Percentiles rank a stretch among this genome's conserved stretches.
These are phyloP conservation scores for Achaetomiella virescens DNA, from an alignment of 495 filamentous ascomycete species.

Conservation along the genomic window DNA sequence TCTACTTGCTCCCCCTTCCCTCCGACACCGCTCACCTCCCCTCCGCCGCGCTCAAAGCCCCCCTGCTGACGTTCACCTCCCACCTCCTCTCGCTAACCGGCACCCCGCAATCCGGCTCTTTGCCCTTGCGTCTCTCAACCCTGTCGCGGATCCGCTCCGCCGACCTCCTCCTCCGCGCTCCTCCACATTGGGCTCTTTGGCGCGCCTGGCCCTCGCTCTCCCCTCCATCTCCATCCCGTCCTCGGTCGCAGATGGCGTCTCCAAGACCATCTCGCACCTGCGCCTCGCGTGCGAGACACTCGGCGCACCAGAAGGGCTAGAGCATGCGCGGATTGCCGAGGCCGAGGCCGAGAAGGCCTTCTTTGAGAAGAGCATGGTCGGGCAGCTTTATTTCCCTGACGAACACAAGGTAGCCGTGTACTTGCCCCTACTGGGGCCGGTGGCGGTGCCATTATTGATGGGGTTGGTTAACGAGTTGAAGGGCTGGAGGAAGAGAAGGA, in stretches of 20 bases:
- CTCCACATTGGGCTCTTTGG: constrained; percentile 87
- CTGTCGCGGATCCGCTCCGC: constrained; percentile 77
- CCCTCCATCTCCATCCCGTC: constrained; percentile 86
- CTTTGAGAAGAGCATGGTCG: constrained; percentile 99
- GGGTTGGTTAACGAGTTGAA: constrained; percentile 74
- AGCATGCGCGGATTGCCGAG: constrained; percentile 77
- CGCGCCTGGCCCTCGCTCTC: constrained; percentile 75
- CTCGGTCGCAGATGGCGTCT: constrained; percentile 77
- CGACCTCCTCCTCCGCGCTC: constrained; percentile 86
- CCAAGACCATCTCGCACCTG: constrained; percentile 70
- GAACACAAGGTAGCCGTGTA: constrained; percentile 99
- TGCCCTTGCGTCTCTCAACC: constrained; percentile 80
- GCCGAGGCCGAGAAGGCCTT: constrained; percentile 88
- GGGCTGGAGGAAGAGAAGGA: constrained; percentile 42
- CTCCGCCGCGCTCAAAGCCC: constrained; percentile 59
- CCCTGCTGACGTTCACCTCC: constrained; percentile 82
- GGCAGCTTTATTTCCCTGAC: constrained; percentile 94
- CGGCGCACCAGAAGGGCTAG: constrained; percentile 53
- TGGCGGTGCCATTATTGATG: constrained; percentile 85
- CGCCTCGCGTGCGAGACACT: constrained; percentile 69
- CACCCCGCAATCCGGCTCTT: constrained; percentile 68
- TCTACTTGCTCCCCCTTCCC: constrained; percentile 68
- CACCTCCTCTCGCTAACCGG: constrained; percentile 88
- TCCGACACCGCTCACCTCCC: constrained; percentile 34
- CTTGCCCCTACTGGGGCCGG: constrained; percentile 80